Base-by-base conservation (phyloP, 768 basidiomycete species). In the Amanita exitialis region DNA sequence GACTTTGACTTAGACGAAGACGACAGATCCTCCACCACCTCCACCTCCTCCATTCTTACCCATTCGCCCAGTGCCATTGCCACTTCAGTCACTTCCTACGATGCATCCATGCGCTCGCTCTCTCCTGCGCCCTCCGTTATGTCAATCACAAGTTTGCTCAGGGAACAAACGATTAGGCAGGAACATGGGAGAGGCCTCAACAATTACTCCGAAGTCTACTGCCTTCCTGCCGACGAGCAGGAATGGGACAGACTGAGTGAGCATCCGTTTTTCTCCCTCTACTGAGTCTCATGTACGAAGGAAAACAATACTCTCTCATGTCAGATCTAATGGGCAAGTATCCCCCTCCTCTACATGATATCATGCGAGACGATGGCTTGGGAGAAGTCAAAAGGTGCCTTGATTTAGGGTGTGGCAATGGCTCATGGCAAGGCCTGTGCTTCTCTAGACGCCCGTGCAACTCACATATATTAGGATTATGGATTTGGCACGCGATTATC, bases 361-460 rank as follows among this genome's bases (percentile, higher is more conserved):
- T 87, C 47, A 74, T 90, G 72, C 74, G 68, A 20, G 76, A 83
- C 34, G 76, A 82, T 57, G 67, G 66, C 13, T 71, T 75, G 6
- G 50, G 50, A 15, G 76, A 81, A 57, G 69, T 64, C 21, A 89
- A 87, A 63, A 69, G 79, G 4, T 70, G 76, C 45, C 69, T 90
- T 13, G 88, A 90, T 64, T 72, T 90, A 20, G 88, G 88, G 6
- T 88, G 87, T 59, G 88, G 88, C 13, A 84, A 80, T 56, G 88
- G 86, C 43, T 78, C 73, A 55, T 90, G 88, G 88, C 86, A 56
- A 53, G 72, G 27, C 49, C 41, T 39, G 41, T 44, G 48, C 12
- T 27, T 39, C 9, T 43, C 18, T 21, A 18, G 36, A 42, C 18
- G 30, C 36, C 44, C 36, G 25, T 39, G 20, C 37, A 25, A 45